Evolutionary conservation across 2,329 filamentous ascomycete species (phyloP), one percentile per base, ranked within the genome.

Genomic region (Juglanconis juglandina): DNA sequence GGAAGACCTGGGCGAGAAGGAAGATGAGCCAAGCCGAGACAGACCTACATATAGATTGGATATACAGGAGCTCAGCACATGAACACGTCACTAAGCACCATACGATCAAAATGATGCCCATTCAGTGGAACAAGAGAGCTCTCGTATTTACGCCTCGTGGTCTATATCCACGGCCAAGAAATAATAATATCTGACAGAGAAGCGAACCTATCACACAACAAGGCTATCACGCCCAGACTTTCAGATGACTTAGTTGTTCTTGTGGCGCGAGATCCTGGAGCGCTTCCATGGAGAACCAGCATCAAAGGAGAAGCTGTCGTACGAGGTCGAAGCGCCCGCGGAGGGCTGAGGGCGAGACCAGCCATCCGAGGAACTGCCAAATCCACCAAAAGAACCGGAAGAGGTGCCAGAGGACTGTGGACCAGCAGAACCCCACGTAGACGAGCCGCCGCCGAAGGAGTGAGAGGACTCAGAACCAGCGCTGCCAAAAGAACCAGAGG

Each of bases 181-280:
- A 14, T 42, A 14, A 35, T 37, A 55, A 46, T 47, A 55, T 47
- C 14, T 47, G 32, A 47, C 41, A 55, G 9, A 17, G 41, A 55
- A 35, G 17, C 17, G 41, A n/a, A 55, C 14, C 37, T 14, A 35
- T 32, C 37, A 44, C 32, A 30, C 24, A 53, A 42, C 6, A 33
- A 17, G 17, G 17, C 17, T 10, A 44, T 33, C 3, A 41, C 35
- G 30, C 14, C 14, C 30, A 54, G 14, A n/a, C 9, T 5, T 17
- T 46, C 1, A 10, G 9, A n/a, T 47, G 11, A 10, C 34, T 47
- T 39, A n/a, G n/a, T 30, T 39, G 30, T 34, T 37, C 6, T 10
- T 33, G 17, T 42, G 30, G 35, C 55, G 55, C 13, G 37, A 49
- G 47, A 57, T 50, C 17, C 55, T 49, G 24, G 55, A 57, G 24